Base-by-base conservation (phyloP, 345 rosid genomes). In the Schrenkiella parvula region DNA sequence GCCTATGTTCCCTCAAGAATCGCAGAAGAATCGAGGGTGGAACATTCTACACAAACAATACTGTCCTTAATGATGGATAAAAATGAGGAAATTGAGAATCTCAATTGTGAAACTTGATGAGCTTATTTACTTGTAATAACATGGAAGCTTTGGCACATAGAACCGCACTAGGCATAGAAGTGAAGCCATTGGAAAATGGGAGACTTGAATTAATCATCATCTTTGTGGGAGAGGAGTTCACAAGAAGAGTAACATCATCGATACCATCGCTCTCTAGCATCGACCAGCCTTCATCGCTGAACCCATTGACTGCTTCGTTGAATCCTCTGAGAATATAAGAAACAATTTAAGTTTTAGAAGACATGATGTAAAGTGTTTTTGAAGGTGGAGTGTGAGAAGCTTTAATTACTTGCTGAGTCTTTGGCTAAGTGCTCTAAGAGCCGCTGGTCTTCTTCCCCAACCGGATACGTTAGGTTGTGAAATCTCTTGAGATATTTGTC, bases 401-500 rank as follows among this genome's bases (percentile, higher is more conserved):
- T 28, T 47, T 39, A 32, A 0, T 67, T 75, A 90, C 98, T 80
- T 91, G 95, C 87, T 89, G 67, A 93, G 80, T 78, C 93, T 86
- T 82, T 91, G 98, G 73, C 96, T 87, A 57, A 90, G 81, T 58
- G 91, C 90, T 56, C 96, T 85, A 54, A 95, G 80, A 34, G 93
- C 96, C 8, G 97, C 99, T 38, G 99, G 99, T 72, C 97, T 84
- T 79, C 97, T 87, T 44, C 95, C 97, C 89, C 96, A 88, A 39
- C 91, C 91, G 0, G 84, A 70, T 56, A 87, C 97, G 66, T 78
- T 95, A 47, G 97, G 87, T 78, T 89, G 99, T 42, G 97, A 87
- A 74, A 88, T 83, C 82, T 95, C 99, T 78, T 88, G 97, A 66
- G 97, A 88, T 47, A 95, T 87, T 78, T 95, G 96, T 79, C 95